These are phyloP conservation scores for Leishmania tropica DNA, from an alignment of 208 protist genomes.

Conservation along the genomic window DNA sequence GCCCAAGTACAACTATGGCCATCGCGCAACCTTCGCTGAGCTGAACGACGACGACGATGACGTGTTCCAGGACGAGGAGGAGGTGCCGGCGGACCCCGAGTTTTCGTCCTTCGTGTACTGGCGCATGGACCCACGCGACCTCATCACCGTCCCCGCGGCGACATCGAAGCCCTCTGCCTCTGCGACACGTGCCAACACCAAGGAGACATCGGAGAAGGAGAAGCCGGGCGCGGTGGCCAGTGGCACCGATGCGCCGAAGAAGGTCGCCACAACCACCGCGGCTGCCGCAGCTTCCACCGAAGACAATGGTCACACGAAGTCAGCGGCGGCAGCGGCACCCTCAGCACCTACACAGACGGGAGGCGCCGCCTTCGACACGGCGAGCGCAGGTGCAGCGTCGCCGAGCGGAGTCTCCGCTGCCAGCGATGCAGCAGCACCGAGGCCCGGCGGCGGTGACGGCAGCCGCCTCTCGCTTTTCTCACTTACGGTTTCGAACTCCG, in stretches of 20 bases:
- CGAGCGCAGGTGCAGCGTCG: not conserved
- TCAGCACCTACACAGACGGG: not conserved
- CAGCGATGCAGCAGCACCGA: not conserved
- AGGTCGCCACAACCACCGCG: not conserved
- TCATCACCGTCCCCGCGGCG: conserved; percentile 27
- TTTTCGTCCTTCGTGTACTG: conserved; percentile 83
- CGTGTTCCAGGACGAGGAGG: conserved; percentile 12
- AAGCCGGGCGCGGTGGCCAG: not conserved
- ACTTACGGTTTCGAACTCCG: not conserved
- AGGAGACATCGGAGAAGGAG: not conserved
- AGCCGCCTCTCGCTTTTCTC: not conserved
- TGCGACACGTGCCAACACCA: not conserved
- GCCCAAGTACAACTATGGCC: conserved; percentile 22
- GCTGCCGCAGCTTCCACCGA: not conserved
- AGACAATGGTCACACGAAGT: not conserved
- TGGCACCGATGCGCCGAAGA: not conserved
- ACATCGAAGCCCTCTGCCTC: not conserved
- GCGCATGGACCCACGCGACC: conserved; percentile 62
- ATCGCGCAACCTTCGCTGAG: not conserved
- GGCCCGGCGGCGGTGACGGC: not conserved
- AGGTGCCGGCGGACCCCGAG: conserved; percentile 58
- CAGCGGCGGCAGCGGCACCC: not conserved
- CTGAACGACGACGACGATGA: not conserved
- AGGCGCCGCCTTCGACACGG: not conserved
- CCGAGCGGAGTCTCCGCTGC: not conserved